phyloP scores from a whole-genome alignment of 2,329 filamentous ascomycete species.

The Cadophora sp. region DNA sequence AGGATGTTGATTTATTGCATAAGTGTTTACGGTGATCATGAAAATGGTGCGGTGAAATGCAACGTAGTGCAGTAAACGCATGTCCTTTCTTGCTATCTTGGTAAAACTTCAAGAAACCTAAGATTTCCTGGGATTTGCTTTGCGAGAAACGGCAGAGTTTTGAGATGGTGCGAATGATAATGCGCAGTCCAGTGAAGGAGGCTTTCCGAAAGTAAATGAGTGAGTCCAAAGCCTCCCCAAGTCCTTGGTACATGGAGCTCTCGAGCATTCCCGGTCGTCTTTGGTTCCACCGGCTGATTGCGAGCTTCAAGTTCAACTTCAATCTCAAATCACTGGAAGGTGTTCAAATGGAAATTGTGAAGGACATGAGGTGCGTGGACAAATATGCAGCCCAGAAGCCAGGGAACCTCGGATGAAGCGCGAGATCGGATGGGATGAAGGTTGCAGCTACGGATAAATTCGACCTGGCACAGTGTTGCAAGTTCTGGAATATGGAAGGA shows the following conservation, averaged over 20 bases:
- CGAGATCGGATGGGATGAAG: background rate
- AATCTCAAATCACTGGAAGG: background rate
- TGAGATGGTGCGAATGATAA: background rate
- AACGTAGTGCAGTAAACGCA: background rate
- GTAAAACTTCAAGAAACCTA: background rate
- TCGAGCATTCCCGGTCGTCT: background rate
- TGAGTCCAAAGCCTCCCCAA: background rate
- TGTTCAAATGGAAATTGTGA: background rate
- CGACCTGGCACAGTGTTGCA: background rate
- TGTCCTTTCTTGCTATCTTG: background rate
- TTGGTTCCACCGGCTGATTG: too few relatives aligned
- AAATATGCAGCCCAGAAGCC: background rate
- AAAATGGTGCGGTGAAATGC: background rate
- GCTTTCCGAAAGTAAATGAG: background rate
- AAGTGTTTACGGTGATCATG: slow-evolving; percentile 3
- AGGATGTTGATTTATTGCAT: slow-evolving; percentile 1
- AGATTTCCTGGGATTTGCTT: background rate
- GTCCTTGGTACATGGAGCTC: background rate
- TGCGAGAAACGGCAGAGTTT: background rate
- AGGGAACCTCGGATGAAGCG: background rate
- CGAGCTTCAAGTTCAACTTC: background rate
- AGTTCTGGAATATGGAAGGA: background rate
- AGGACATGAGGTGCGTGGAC: background rate
- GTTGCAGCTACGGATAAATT: background rate
- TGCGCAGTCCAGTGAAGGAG: background rate